Percentiles rank a stretch among this genome's conserved stretches.
phyloP scores from a whole-genome alignment of 139 green algal species.

The Penium margaritaceum region DNA sequence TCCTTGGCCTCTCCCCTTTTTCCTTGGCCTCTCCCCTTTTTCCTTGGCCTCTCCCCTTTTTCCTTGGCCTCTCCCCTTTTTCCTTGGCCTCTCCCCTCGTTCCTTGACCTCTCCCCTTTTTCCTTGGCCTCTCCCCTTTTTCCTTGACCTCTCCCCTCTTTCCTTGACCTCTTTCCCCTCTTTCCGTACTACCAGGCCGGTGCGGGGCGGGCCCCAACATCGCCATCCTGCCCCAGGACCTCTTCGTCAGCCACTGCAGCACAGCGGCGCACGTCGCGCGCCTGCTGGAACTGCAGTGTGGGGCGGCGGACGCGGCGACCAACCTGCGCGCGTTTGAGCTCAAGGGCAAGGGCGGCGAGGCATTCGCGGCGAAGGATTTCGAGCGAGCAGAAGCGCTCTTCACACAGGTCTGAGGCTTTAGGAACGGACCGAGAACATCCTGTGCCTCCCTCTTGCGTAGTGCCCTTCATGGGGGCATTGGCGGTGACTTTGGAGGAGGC shows the following conservation, averaged over 20 bases:
- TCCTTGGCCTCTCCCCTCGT: neutral
- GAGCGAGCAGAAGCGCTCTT: constrained; percentile 17
- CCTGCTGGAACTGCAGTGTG: constrained; percentile 37
- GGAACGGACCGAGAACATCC: neutral
- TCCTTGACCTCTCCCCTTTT: neutral
- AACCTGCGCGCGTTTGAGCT: constrained; percentile 29
- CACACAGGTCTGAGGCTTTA: constrained; percentile 9
- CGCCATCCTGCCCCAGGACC: constrained; percentile 15
- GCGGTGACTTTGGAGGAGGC: no score
- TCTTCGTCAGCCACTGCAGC: constrained; percentile 32
- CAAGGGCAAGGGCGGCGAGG: constrained; percentile 20
- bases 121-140: neutral
- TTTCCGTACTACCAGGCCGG: constrained; percentile 10
- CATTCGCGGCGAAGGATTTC: constrained; percentile 4
- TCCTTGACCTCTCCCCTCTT: no score
- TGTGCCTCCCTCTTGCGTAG: no score
- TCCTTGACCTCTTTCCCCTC: neutral
- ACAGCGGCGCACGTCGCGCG: constrained; percentile 31
- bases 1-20: no score
- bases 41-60: no score
- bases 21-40: no score
- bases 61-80: no score
- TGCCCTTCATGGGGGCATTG: no score
- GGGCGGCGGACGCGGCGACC: constrained; percentile 18
- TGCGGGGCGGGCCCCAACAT: constrained; percentile 29